Evolutionary conservation across 1,284 basidiomycete species (phyloP), one percentile per base, ranked within the genome.

Genomic region (Naganishia albida): DNA sequence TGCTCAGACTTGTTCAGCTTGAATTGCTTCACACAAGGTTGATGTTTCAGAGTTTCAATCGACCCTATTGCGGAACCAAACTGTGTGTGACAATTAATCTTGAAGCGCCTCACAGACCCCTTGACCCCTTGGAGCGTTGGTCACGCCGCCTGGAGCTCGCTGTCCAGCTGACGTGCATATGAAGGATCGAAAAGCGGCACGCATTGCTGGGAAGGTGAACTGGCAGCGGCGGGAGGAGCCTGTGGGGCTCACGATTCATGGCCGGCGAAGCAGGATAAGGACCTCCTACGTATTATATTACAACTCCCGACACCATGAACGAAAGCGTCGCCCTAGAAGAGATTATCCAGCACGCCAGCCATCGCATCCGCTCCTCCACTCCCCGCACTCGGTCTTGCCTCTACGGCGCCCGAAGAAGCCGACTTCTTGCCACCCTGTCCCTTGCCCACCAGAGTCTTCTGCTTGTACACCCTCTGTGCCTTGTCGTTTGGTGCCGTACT

Each of bases 371-470:
- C 46, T 30, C 39, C 23, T 20, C 57, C 8, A 34, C 50, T 20
- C n/a, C 23, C 44, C 59, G 76, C 76, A n/a, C 69, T 78, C 10
- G 82, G 81, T 18, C 34, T 39, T 15, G 46, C 25, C 23, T 50
- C 46, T 15, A 34, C 57, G 12, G 57, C 12, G 18, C 48, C 20
- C 34, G 34, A 34, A 25, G 54, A 56, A 16, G 4, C 23, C 13
- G 46, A 78, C 75, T 42, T 43, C 7, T 39, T 56, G 30, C 26
- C 46, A 13, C 38, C 34, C 43, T 25, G 20, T 26, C 28, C 42
- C 54, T 39, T 64, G 52, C 34, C 53, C 7, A 56, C 63, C 34
- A 64, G 30, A 15, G 28, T 43, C 44, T 56, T 64, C 46, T 64
- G 63, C 46, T 56, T 56, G 46, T 64, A 64, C 7, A 56, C 54